These are phyloP conservation scores for Omphalotus guepiniiformis DNA, from an alignment of 768 basidiomycete species.

Conservation along the genomic window DNA sequence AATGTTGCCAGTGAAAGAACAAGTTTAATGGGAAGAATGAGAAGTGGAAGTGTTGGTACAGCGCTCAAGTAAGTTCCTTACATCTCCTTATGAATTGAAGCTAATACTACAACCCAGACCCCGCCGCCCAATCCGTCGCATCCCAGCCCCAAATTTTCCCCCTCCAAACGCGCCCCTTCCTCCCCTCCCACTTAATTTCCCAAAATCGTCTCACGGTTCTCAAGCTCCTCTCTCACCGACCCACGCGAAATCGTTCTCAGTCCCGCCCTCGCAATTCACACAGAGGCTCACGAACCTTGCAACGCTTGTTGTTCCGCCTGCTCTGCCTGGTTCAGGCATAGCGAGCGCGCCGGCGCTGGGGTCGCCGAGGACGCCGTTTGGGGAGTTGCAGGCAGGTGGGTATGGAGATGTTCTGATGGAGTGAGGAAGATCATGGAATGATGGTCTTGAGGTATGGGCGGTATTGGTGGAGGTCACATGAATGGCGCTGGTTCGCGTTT, in stretches of 20 bases:
- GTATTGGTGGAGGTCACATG: too few species aligned
- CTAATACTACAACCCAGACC: slow-evolving; percentile 24
- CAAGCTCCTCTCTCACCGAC: background rate
- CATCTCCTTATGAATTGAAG: slow-evolving; percentile 1
- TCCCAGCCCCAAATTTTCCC: slow-evolving; percentile 10
- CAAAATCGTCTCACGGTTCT: slow-evolving; percentile 2
- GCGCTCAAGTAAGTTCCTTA: slow-evolving; percentile 28
- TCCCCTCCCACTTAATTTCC: background rate
- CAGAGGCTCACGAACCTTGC: background rate
- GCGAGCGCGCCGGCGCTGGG: background rate
- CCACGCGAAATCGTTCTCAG: background rate
- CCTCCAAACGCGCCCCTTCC: slow-evolving; percentile 3
- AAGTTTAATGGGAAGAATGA: slow-evolving; percentile 46
- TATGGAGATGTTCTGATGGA: background rate
- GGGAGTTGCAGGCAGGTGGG: background rate
- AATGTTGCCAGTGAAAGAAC: slow-evolving; percentile 31
- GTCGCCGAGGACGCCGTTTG: slow-evolving; percentile 1
- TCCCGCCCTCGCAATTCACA: background rate
- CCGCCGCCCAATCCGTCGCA: slow-evolving; percentile 35
- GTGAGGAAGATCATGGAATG: too few species aligned
- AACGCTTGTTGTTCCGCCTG: background rate
- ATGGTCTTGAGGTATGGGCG: too few species aligned
- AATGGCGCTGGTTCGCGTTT: too few species aligned
- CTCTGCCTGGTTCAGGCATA: background rate
- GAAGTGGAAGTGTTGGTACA: slow-evolving; percentile 50